Evolutionary conservation across 495 filamentous ascomycete species (phyloP).

Genomic region (Neurospora discreta): DNA sequence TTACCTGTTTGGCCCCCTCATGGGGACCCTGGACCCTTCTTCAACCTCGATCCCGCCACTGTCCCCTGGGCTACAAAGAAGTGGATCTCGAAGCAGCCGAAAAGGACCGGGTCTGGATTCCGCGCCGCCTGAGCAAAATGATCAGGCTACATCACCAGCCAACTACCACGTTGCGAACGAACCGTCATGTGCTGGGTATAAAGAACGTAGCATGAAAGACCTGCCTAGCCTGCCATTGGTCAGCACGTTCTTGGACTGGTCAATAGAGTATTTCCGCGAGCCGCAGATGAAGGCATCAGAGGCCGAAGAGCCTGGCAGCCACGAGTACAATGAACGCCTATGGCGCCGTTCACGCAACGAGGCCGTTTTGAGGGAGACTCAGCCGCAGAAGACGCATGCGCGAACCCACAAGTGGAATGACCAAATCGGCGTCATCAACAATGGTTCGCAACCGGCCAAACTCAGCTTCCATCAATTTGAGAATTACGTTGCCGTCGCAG

Average conservation of each 20-base stretch:
- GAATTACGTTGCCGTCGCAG: constrained; percentile 86
- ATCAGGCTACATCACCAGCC: constrained; percentile 53
- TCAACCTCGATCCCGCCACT: constrained; percentile 19
- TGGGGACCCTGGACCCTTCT: constrained; percentile 35
- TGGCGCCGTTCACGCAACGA: constrained; percentile 94
- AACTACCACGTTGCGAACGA: constrained; percentile 66
- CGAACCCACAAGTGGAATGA: constrained; percentile 76
- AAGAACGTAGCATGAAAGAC: constrained; percentile 43
- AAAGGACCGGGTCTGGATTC: constrained; percentile 53
- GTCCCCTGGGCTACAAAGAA: constrained; percentile 33
- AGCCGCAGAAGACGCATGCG: constrained; percentile 81
- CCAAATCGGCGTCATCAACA: constrained; percentile 67
- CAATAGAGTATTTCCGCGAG: constrained; percentile 96
- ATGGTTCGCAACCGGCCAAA: constrained; percentile 74
- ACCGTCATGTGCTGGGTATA: constrained; percentile 64
- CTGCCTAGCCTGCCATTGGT: constrained; percentile 57
- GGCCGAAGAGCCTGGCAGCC: constrained; percentile 88
- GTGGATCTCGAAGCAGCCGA: constrained; percentile 23
- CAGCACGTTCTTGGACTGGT: constrained; percentile 87
- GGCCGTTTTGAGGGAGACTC: constrained; percentile 77
- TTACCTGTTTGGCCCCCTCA: constrained; percentile 42
- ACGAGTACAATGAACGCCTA: constrained; percentile 91
- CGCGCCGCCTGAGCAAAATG: constrained; percentile 65
- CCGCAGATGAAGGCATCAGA: constrained; percentile 97
- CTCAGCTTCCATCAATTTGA: constrained; percentile 98